phyloP scores from a whole-genome alignment of 78 protist species.

The Fonticula alba region DNA sequence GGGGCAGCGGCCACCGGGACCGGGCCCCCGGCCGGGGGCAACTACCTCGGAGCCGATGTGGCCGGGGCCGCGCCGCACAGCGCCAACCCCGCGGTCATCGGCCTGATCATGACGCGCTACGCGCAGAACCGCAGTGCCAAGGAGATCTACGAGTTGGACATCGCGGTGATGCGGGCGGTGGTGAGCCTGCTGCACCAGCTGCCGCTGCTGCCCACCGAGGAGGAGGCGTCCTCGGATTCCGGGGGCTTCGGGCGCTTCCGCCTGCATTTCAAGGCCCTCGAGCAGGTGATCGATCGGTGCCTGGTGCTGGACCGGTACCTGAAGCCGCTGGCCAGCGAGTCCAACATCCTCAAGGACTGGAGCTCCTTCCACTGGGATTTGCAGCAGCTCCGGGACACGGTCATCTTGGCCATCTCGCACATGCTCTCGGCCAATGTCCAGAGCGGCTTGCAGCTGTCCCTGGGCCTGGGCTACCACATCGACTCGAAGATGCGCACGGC shows the following conservation, averaged over 20 bases:
- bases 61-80: too few relatives aligned
- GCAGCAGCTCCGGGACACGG: slow-evolving; percentile 11
- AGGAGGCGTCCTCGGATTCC: not conserved
- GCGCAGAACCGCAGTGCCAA: not conserved
- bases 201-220: slow-evolving; percentile 1
- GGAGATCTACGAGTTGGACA: slow-evolving; percentile 23
- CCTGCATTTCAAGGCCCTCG: too few relatives aligned
- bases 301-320: not conserved
- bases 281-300: slow-evolving; percentile 21
- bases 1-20: too few relatives aligned
- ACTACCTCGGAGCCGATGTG: too few relatives aligned
- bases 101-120: too few relatives aligned
- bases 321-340: too few relatives aligned
- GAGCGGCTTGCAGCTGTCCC: slow-evolving; percentile 19
- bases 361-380: too few relatives aligned
- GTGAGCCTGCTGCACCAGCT: slow-evolving; percentile 21
- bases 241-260: not conserved
- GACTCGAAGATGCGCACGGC: slow-evolving; percentile 36
- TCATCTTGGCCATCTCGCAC: slow-evolving; percentile 20
- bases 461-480: slow-evolving; percentile 39
- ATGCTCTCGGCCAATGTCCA: slow-evolving; percentile 39
- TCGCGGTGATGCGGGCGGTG: slow-evolving; percentile 21
- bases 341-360: not conserved
- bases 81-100: too few relatives aligned
- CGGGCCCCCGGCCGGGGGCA: too few relatives aligned